Base-by-base conservation (phyloP, 116 monocot species). In the Iris pallida region DNA sequence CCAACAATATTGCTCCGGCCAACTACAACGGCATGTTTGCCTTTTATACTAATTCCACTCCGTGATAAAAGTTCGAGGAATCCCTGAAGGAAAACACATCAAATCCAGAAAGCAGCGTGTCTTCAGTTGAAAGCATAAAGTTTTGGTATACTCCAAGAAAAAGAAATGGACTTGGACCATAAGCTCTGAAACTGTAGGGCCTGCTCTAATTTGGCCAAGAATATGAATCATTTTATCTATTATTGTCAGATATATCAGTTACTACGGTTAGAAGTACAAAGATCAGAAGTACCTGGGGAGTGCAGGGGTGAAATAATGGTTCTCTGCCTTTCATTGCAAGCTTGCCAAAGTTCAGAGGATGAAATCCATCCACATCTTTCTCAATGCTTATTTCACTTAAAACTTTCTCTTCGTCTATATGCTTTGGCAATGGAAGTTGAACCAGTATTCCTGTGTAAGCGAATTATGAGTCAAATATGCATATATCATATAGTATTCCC, bases 341-440 rank as follows among this genome's bases (percentile, higher is more conserved):
- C 69, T 91, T 91, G 43, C 95, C 95, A 71, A 95, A 89, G 62
- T 91, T 91, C 57, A 95, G 60, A 54, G 95, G 91, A 85, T 95
- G 95, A 63, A 95, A 95, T 69, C 95, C 95, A 81, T 95, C 95
- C 11, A 95, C 91, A 82, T 95, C 95, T 68, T 95, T 95, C 52
- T 91, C 86, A 62, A 91, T 84, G 73, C 72, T 89, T 61, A 95
- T 86, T 71, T 86, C 95, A 65, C 82, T 79, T 46, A 91, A 60
- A 14, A 95, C 84, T 53, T 64, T 88, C 71, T 91, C 95, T 61
- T 88, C 95, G 70, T 95, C 86, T 52, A 95, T 95, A 74, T 95
- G 95, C 58, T 84, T 86, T 8, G 91, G 91, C 62, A 95, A 78
- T 1, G 95, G 95, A 73, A 95, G 86, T 76, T 95, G 91, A 68